Evolutionary conservation across 2,329 filamentous ascomycete species (phyloP).

Genomic region (Orbilia brochopaga): DNA sequence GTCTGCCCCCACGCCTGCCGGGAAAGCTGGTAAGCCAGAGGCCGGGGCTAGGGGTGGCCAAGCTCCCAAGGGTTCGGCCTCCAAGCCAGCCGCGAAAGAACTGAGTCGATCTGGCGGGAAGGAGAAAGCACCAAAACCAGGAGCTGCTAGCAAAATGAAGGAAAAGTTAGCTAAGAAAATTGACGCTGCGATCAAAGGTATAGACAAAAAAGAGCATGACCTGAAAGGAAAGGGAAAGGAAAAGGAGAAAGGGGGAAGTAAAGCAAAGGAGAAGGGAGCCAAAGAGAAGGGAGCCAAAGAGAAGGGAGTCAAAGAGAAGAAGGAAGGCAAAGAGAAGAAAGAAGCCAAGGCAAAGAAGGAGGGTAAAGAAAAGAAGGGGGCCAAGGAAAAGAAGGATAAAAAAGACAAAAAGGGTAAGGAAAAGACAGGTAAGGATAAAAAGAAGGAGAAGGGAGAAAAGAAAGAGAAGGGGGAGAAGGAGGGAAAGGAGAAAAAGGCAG

Average conservation of each 20-base stretch:
- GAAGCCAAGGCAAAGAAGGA: neutral
- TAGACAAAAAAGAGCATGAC: neutral
- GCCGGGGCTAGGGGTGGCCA: neutral
- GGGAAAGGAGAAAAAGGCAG: neutral
- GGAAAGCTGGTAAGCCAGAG: neutral
- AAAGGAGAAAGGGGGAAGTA: conserved; percentile 2
- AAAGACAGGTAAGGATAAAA: neutral
- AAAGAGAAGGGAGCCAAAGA: neutral
- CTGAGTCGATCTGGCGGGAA: neutral
- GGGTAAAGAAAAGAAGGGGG: neutral
- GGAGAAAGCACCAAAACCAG: neutral
- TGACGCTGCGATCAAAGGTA: neutral
- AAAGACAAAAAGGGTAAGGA: neutral
- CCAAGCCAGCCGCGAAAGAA: neutral
- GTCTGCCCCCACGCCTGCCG: neutral
- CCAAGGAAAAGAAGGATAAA: neutral
- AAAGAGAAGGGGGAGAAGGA: neutral
- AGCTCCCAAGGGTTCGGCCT: neutral
- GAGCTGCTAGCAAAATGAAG: neutral
- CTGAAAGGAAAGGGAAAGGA: neutral
- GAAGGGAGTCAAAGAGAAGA: neutral
- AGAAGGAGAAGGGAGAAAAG: conserved; percentile 1
- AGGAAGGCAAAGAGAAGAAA: neutral
- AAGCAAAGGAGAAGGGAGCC: conserved; percentile 1
- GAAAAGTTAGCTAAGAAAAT: neutral